These are phyloP conservation scores for Trichoderma guizhouense DNA, from an alignment of 2,329 filamentous ascomycete genomes.

Conservation along the genomic window DNA sequence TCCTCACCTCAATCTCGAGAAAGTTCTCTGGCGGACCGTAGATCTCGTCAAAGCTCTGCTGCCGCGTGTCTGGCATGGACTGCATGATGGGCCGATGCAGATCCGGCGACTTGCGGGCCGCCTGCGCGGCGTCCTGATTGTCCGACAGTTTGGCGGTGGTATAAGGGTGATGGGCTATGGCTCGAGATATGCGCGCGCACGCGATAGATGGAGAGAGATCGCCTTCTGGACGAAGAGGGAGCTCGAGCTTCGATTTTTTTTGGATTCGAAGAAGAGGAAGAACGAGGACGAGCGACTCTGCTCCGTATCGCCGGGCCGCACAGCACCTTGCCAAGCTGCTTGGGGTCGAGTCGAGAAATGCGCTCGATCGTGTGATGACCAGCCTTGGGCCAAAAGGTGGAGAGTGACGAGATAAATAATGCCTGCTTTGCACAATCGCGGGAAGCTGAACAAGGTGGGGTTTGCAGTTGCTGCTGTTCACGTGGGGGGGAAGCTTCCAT, in stretches of 20 bases:
- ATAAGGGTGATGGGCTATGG: neutral
- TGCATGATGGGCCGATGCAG: constrained; percentile 56
- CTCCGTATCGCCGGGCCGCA: neutral
- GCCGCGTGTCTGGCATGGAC: constrained; percentile 69
- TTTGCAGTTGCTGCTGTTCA: constrained; percentile 16
- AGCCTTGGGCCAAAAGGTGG: constrained; percentile 8
- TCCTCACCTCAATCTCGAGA: constrained; percentile 84
- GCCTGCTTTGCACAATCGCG: constrained; percentile 8
- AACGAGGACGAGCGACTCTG: neutral
- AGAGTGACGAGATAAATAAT: constrained; percentile 11
- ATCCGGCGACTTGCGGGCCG: constrained; percentile 35
- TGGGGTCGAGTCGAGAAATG: neutral
- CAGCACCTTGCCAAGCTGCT: neutral
- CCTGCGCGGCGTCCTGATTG: constrained; percentile 35
- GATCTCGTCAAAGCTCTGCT: constrained; percentile 98
- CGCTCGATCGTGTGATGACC: constrained; percentile 13
- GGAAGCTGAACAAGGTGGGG: neutral
- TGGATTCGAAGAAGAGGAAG: neutral
- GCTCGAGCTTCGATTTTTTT: neutral
- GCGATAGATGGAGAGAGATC: neutral
- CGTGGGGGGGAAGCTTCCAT: constrained; percentile 4
- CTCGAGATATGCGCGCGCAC: neutral
- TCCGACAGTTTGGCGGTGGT: constrained; percentile 43
- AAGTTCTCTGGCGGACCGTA: constrained; percentile 99
- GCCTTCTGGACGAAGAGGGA: neutral